These are phyloP conservation scores for Mycena indigotica DNA, from an alignment of 768 basidiomycete species.

Conservation along the genomic window DNA sequence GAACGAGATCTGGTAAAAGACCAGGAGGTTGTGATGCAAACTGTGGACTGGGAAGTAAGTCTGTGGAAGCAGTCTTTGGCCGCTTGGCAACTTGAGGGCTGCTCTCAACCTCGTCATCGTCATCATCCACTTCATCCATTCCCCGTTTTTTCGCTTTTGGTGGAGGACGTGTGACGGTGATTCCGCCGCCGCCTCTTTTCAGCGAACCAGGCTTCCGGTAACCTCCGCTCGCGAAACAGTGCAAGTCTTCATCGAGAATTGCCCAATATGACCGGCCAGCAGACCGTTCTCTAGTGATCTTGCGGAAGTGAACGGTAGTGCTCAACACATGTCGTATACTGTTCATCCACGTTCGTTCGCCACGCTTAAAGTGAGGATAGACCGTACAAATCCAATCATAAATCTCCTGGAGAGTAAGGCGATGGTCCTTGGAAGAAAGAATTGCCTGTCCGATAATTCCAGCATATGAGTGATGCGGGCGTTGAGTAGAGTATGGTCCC, in stretches of 20 bases:
- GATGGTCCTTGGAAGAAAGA: conserved; percentile 77
- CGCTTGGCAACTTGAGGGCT: conserved; percentile 32
- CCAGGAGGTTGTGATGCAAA: conserved; percentile 14
- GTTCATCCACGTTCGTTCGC: conserved; percentile 97
- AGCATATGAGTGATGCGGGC: conserved; percentile 90
- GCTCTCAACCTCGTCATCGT: conserved; percentile 13
- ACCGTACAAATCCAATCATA: conserved; percentile 95
- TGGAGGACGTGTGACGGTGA: neutral
- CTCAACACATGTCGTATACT: conserved; percentile 96
- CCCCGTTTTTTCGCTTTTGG: conserved; percentile 43
- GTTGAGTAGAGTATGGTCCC: conserved; percentile 77
- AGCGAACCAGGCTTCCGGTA: conserved; percentile 59
- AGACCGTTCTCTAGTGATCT: conserved; percentile 73
- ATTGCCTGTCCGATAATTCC: conserved; percentile 96
- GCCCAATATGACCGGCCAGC: conserved; percentile 88
- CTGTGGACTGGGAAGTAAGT: neutral
- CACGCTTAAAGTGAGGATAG: conserved; percentile 90
- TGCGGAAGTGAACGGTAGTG: conserved; percentile 89
- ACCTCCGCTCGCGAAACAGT: conserved; percentile 83
- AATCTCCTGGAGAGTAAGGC: conserved; percentile 91
- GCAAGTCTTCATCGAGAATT: conserved; percentile 78
- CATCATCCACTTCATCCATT: conserved; percentile 25
- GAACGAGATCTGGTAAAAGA: conserved; percentile 19
- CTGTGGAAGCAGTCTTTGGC: conserved; percentile 25
- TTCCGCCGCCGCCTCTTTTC: conserved; percentile 5